Evolutionary conservation across 2,329 filamentous ascomycete genomes (phyloP).

Genomic region (Cladophialophora exuberans): DNA sequence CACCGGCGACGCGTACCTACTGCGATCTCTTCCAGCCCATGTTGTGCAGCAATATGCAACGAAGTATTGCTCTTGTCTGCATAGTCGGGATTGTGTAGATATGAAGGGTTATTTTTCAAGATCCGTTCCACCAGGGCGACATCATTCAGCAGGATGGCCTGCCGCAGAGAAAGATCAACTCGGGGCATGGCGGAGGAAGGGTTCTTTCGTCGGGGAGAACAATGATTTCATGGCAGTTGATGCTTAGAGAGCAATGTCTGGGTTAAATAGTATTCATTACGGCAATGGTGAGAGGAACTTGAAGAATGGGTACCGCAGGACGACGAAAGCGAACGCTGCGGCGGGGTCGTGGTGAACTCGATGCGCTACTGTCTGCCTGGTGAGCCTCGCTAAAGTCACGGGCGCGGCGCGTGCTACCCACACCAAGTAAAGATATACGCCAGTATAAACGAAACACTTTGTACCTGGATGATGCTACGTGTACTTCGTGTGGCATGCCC

Average conservation of each 20-base stretch:
- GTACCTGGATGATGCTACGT: too few species aligned
- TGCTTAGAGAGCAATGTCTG: neutral
- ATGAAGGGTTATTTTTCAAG: constrained; percentile 69
- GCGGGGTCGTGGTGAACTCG: too few species aligned
- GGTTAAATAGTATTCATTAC: too few species aligned
- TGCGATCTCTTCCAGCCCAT: constrained; percentile 72
- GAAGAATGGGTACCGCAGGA: neutral
- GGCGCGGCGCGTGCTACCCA: too few species aligned
- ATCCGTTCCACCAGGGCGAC: constrained; percentile 75
- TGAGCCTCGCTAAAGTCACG: too few species aligned
- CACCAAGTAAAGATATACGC: too few species aligned
- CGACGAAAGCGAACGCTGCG: too few species aligned
- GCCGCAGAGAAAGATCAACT: constrained; percentile 46
- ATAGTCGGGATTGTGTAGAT: constrained; percentile 79
- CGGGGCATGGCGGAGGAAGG: constrained; percentile 13
- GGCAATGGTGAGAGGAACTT: neutral
- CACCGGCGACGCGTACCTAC: constrained; percentile 36
- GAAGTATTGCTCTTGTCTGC: constrained; percentile 78
- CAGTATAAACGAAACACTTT: too few species aligned
- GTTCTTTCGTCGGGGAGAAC: neutral
- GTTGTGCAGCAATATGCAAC: constrained; percentile 76
- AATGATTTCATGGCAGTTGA: constrained; percentile 1
- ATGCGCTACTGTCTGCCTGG: too few species aligned
- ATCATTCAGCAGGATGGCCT: constrained; percentile 78
- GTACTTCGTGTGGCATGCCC: too few species aligned